Evolutionary conservation across 768 basidiomycete species (phyloP), one percentile per base, ranked within the genome.

Genomic region (Dentipellis fragilis): DNA sequence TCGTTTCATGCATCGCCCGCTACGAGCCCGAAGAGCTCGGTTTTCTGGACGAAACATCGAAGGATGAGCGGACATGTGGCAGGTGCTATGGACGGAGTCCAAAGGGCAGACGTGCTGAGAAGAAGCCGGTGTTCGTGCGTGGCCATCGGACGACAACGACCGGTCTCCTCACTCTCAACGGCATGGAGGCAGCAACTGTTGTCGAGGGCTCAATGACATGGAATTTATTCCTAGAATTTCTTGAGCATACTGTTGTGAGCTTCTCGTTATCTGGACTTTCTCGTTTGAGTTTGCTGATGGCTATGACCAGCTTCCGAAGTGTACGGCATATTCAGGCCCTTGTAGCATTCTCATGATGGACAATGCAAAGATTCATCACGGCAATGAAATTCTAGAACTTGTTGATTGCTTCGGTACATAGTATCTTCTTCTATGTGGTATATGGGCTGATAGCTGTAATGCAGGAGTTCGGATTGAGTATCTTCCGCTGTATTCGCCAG

Each of bases 401-500:
- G 14, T 21, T 6, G 50, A 12, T 36, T 29, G 29, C 10, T 51
- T 51, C 36, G 50, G 65, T 65, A 37, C n/a, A n/a, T n/a, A 4
- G 53, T 56, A n/a, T 19, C 8, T 38, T 12, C 23, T 17, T 14
- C 16, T n/a, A 12, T n/a, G 35, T 42, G 21, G 14, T 36, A 10
- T 5, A 14, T 3, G n/a, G 48, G 14, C 29, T 4, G 12, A 38
- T 17, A 51, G 4, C 16, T 19, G 1, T 35, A 40, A 21, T 23
- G 40, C 47, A 70, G 69, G 62, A 52, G 65, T 68, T 16, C 57
- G 57, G 1, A 45, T 71, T 17, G 49, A 64, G 29, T 73, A 58
- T 51, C 64, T 74, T 9, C 72, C 68, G 0, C 71, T 69, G 3
- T 75, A 74, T 54, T 75, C 72, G 0, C 72, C 72, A 0, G 72